These are phyloP conservation scores for Hypoxylon trugodes DNA, from an alignment of 495 filamentous ascomycete genomes.

Conservation along the genomic window DNA sequence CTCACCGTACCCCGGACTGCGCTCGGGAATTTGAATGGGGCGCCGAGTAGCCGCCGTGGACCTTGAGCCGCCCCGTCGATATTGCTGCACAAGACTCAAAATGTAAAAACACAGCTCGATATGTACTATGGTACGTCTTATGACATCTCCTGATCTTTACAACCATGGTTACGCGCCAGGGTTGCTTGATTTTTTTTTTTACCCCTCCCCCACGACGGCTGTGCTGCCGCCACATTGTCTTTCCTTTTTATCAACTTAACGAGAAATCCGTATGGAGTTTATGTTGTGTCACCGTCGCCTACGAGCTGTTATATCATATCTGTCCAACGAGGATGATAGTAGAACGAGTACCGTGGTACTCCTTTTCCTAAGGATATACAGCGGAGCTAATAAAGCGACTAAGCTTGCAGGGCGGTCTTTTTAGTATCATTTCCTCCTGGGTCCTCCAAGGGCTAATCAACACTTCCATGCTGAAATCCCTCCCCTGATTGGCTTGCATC, in stretches of 20 bases:
- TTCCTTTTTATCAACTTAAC: constrained; percentile 17
- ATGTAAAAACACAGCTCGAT: too few relatives aligned
- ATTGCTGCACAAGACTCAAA: constrained; percentile 12
- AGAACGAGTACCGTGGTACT: too few relatives aligned
- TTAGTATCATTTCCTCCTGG: constrained; percentile 16
- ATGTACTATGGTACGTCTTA: constrained; percentile 23
- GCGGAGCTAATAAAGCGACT: background rate
- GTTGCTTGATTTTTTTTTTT: constrained; percentile 14
- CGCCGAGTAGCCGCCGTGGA: constrained; percentile 33
- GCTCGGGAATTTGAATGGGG: constrained; percentile 31
- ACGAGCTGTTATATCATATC: background rate
- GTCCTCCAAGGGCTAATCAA: constrained; percentile 11
- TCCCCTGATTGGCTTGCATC: constrained; percentile 23
- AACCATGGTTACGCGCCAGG: constrained; percentile 25
- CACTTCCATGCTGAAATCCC: constrained; percentile 11
- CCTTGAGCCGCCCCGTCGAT: constrained; percentile 15
- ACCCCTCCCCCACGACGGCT: constrained; percentile 4
- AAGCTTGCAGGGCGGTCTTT: constrained; percentile 9
- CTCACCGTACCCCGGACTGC: constrained; percentile 28
- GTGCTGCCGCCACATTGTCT: constrained; percentile 20
- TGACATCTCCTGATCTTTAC: constrained; percentile 40
- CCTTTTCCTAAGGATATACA: background rate
- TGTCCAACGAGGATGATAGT: background rate
- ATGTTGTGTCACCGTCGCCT: constrained; percentile 21
- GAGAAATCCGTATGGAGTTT: constrained; percentile 21